Evolutionary conservation across 2,329 filamentous ascomycete genomes (phyloP), one percentile per base, ranked within the genome.

Genomic region (Neoarthrinium moseri): DNA sequence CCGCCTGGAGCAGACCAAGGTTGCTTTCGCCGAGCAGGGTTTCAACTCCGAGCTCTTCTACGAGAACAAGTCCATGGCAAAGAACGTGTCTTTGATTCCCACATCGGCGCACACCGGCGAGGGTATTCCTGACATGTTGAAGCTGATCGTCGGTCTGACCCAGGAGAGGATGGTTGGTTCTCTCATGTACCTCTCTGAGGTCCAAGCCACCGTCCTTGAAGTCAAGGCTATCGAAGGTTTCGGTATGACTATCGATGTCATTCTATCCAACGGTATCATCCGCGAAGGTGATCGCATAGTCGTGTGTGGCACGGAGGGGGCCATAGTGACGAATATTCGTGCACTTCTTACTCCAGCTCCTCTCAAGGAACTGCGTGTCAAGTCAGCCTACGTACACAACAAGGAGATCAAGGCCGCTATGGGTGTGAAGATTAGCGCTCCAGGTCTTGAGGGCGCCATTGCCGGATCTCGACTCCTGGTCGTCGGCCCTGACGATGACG

Each of bases 141-240:
- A 96, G 80, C 84, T 99, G 50, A 87, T 99, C 56, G 74, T 95
- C 40, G 84, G 88, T 59, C 80, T 99, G 48, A 96, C 91, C 2
- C 95, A 99, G 71, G 91, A 97, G 73, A 88, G 94, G 60, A 97
- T 99, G 90, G 92, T 94, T 36, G 89, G 87, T 58, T 89, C 91
- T 54, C 83, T 99, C 58, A 99, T 99, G 94, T 99, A 99, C 68
- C 81, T 99, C 47, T 94, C 91, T 24, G 94, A 99, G 71, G 90
- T 97, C 21, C 91, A 99, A 71, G 94, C 91, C 67, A 99, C 94
- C 6, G 92, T 99, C 40, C 84, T 99, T 33, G 94, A 99, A 74
- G 94, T 99, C 68, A 99, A 99, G 82, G 89, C 95, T 39, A 96
- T 99, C 52, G 94, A 99, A 69, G 95, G 94, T 71, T 91, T 99